Evolutionary conservation across 2,329 filamentous ascomycete species (phyloP).

Genomic region (Colletotrichum tanaceti): DNA sequence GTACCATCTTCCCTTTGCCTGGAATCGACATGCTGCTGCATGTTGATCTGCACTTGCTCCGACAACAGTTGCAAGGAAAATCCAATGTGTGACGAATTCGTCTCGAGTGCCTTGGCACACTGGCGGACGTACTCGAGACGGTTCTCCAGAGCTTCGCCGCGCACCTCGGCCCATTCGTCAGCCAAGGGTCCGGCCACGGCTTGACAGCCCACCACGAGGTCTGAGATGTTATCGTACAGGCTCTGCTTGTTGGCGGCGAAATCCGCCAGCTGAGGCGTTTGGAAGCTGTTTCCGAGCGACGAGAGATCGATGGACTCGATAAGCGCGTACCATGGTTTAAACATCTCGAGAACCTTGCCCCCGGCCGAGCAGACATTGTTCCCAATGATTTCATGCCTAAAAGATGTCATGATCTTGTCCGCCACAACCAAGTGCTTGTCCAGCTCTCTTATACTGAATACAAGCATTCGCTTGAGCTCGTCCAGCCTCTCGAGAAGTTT

Average conservation of each 20-base stretch:
- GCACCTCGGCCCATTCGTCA: slow-evolving; percentile 95
- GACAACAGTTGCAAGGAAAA: slow-evolving; percentile 89
- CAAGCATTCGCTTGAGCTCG: slow-evolving; percentile 84
- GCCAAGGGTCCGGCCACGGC: slow-evolving; percentile 89
- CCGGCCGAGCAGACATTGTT: slow-evolving; percentile 85
- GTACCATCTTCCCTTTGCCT: slow-evolving; percentile 59
- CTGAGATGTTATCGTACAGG: slow-evolving; percentile 91
- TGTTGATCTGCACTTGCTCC: slow-evolving; percentile 76
- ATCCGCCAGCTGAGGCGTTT: slow-evolving; percentile 86
- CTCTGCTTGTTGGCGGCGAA: slow-evolving; percentile 93
- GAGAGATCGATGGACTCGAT: slow-evolving; percentile 94
- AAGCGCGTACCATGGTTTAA: slow-evolving; percentile 88
- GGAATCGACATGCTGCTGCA: slow-evolving; percentile 57
- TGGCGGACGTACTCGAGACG: slow-evolving; percentile 83
- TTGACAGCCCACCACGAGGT: slow-evolving; percentile 88
- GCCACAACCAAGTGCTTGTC: slow-evolving; percentile 83
- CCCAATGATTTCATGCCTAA: slow-evolving; percentile 81
- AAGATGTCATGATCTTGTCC: slow-evolving; percentile 84
- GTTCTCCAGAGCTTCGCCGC: slow-evolving; percentile 88
- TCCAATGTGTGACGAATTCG: slow-evolving; percentile 85
- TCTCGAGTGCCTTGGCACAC: slow-evolving; percentile 84
- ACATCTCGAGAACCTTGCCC: slow-evolving; percentile 85
- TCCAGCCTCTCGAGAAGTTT: slow-evolving; percentile 85
- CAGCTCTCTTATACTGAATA: slow-evolving; percentile 86
- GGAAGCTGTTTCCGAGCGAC: slow-evolving; percentile 79